phyloP scores from a whole-genome alignment of 169 alveolate genomes.

The Eimeria nieschulzi region DNA sequence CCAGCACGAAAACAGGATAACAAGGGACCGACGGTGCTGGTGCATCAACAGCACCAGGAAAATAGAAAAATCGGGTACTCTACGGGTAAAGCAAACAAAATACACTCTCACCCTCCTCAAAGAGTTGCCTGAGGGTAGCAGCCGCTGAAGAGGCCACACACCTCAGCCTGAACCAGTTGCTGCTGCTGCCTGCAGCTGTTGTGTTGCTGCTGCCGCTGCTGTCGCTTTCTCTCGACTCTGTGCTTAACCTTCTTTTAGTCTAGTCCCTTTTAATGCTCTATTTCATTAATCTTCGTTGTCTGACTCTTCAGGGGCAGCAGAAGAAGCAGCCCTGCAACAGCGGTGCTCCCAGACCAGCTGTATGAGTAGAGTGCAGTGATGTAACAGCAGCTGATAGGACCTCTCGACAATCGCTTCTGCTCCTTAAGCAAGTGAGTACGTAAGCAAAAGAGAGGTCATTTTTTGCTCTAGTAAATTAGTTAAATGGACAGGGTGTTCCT shows the following conservation, averaged over 20 bases:
- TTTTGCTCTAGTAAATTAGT: background rate
- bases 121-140: background rate
- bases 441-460: background rate
- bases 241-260: background rate
- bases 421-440: background rate
- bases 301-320: conserved; percentile 5
- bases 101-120: background rate
- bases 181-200: conserved; percentile 33
- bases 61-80: background rate
- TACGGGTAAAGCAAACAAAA: background rate
- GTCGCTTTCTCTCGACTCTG: background rate
- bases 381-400: background rate
- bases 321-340: conserved; percentile 18
- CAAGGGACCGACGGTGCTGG: background rate
- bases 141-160: background rate
- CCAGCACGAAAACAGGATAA: background rate
- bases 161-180: conserved; percentile 43
- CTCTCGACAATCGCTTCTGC: too few relatives aligned
- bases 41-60: background rate
- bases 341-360: background rate
- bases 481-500: background rate
- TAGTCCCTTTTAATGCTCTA: background rate
- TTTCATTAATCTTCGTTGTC: background rate
- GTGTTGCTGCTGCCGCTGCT: conserved; percentile 59
- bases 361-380: background rate